Evolutionary conservation across 1,139 yeast genomes (phyloP).

Genomic region (Spencermartinsiella ligniputridi): DNA sequence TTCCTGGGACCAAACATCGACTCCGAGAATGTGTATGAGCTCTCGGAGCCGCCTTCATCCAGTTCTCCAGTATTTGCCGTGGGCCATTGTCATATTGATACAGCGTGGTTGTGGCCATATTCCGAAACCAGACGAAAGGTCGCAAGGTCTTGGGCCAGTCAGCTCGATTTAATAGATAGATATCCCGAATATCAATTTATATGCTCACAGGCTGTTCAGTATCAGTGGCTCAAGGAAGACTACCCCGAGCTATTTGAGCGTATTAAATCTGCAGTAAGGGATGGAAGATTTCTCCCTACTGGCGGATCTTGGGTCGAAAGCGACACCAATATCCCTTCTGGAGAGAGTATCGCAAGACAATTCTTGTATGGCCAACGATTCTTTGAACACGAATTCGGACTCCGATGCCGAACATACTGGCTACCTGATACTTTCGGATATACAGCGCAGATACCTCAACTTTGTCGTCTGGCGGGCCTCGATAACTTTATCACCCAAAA

Average conservation of each 20-base stretch:
- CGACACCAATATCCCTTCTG: slow-evolving; percentile 91
- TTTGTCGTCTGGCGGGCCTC: slow-evolving; percentile 79
- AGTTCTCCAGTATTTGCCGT: slow-evolving; percentile 53
- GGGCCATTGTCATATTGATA: slow-evolving; percentile 94
- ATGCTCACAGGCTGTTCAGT: slow-evolving; percentile 94
- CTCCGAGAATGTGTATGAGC: slow-evolving; percentile 55
- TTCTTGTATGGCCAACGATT: slow-evolving; percentile 87
- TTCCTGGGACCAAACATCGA: slow-evolving; percentile 64
- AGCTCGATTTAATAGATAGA: slow-evolving; percentile 71
- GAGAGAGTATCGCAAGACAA: slow-evolving; percentile 85
- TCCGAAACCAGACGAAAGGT: slow-evolving; percentile 89
- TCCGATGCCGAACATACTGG: slow-evolving; percentile 75
- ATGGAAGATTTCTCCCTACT: slow-evolving; percentile 76
- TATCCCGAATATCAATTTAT: slow-evolving; percentile 91
- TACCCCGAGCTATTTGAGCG: slow-evolving; percentile 72
- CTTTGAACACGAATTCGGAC: slow-evolving; percentile 71
- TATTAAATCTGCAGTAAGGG: slow-evolving; percentile 58
- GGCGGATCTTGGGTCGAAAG: slow-evolving; percentile 99
- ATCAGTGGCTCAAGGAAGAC: slow-evolving; percentile 79
- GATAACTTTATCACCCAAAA: slow-evolving; percentile 84
- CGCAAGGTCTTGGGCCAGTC: slow-evolving; percentile 93
- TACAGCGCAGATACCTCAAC: slow-evolving; percentile 88
- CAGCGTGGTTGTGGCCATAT: slow-evolving; percentile 98
- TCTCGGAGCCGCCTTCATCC: slow-evolving; percentile 26
- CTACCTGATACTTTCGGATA: slow-evolving; percentile 96